Conservation (phyloP, 352 stramenopile genomes). For the Phytophthora sp. region DNA sequence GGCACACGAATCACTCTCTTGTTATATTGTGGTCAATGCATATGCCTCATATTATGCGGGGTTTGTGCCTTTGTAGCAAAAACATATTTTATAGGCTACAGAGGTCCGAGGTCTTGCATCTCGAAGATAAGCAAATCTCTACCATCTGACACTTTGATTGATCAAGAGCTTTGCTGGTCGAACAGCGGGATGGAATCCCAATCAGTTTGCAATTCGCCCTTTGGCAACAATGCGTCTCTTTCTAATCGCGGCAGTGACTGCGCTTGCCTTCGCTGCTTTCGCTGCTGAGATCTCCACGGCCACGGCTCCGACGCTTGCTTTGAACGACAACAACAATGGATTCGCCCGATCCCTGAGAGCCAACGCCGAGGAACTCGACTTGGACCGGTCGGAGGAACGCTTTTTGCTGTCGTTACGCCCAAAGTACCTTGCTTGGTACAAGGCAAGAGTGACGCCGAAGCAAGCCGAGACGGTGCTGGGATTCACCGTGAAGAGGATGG, state of each 20-base stretch:
- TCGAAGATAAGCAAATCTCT: conserved; percentile 27
- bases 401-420: no score
- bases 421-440: conserved; percentile 19
- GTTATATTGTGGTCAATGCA: no score
- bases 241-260: conserved; percentile 4
- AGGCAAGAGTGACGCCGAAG: conserved; percentile 1
- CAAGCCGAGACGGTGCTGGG: conserved; percentile 11
- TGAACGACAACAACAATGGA: background rate
- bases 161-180: conserved; percentile 17
- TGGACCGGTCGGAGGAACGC: background rate
- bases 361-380: background rate
- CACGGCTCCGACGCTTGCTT: background rate
- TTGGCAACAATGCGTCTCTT: conserved; percentile 14
- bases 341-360: conserved; percentile 7
- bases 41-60: no score
- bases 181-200: background rate
- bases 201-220: conserved; percentile 14
- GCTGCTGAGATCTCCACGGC: background rate
- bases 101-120: conserved; percentile 18
- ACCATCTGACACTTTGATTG: conserved; percentile 15
- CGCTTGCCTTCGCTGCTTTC: conserved; percentile 5
- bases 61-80: no score
- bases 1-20: no score
- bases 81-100: no score
- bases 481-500: background rate